Evolutionary conservation across 257 asterid species (phyloP), one percentile per base, ranked within the genome.

Genomic region (Solanum medicagineum): DNA sequence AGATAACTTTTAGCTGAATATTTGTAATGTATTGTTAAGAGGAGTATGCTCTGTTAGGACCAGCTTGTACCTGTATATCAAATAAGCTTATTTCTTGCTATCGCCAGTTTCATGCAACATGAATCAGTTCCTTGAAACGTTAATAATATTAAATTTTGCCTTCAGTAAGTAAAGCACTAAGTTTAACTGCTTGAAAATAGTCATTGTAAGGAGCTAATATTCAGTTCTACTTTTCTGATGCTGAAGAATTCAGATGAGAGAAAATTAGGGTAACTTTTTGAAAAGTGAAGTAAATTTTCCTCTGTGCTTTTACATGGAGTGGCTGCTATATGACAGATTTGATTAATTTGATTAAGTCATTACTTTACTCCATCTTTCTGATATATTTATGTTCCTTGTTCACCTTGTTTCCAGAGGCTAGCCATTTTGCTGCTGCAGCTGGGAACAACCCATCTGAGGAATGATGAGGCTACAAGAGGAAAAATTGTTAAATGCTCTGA

Each of bases 401-500:
- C 86, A 83, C 59, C 83, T 70, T 80, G 87, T 84, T 79, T 87
- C 81, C 94, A 97, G 99, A 91, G 91, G 86, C 91, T 95, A 80
- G 94, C 99, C 29, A 53, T 86, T 83, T 92, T 94, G 93, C 75
- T 97, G 86, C 87, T 94, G 87, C 85, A 92, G 17, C 86, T 90
- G 84, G 90, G 97, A 85, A 85, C 90, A 74, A 22, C 83, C 77
- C 89, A 86, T 84, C 81, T 85, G 85, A 94, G 90, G 89, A 71
- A 89, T 17, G 88, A 92, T 84, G 87, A 90, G 71, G 91, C 91
- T 86, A 90, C 93, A 47, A 92, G 86, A 88, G 87, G 91, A 83
- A 97, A 97, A 86, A 86, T 96, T 47, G 90, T 82, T 32, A 97
- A 97, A 91, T 90, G 94, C 89, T 91, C 98, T 22, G 99, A 97